Conservation (phyloP, 2,329 filamentous ascomycete species). For the Ceratocystis cacaofunesta region DNA sequence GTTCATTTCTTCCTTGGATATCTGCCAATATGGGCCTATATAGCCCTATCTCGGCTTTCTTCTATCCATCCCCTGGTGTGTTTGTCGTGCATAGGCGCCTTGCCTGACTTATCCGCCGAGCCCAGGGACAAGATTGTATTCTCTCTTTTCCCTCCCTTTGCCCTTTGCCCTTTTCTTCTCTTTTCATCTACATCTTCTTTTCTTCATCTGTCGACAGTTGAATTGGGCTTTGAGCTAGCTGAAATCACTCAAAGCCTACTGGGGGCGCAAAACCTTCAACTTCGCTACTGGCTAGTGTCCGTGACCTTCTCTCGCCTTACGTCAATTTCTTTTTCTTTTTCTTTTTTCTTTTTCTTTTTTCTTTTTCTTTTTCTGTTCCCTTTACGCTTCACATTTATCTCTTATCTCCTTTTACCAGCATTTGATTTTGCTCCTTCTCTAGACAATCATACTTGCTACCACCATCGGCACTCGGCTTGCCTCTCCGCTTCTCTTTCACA, state of each 20-base stretch:
- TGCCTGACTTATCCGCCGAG: not conserved
- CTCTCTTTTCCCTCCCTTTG: not conserved
- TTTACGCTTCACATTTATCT: not conserved
- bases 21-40: too few species aligned
- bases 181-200: not conserved
- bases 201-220: not conserved
- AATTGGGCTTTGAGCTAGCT: not conserved
- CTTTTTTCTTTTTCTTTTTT: not conserved
- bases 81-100: not conserved
- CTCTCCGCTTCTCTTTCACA: not conserved
- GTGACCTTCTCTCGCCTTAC: not conserved
- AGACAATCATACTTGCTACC: not conserved
- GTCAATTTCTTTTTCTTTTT: not conserved
- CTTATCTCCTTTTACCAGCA: not conserved
- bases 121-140: not conserved
- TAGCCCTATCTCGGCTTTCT: too few species aligned
- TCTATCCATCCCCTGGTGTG: not conserved
- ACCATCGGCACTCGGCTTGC: not conserved
- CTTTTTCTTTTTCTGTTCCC: not conserved
- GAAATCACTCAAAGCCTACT: not conserved
- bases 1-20: not conserved
- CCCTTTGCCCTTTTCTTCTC: not conserved
- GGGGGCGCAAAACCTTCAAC: not conserved
- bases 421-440: not conserved
- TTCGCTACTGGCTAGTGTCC: not conserved